These are phyloP conservation scores for Phanerodontia chrysosporium DNA, from an alignment of 768 basidiomycete genomes.

Conservation along the genomic window DNA sequence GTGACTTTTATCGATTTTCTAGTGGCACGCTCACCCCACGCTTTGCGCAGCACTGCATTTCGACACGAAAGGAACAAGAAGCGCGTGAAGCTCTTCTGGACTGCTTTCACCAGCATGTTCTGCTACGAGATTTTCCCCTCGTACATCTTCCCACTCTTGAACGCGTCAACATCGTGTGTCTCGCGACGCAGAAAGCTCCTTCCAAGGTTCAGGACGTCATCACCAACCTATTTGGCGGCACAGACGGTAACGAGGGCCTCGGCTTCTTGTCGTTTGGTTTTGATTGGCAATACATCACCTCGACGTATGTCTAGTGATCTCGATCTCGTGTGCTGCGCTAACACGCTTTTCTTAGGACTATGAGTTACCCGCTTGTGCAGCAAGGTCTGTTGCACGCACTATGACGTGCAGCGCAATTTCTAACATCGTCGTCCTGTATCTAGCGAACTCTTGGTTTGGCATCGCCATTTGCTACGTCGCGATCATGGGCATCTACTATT, in stretches of 20 bases:
- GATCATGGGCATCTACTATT: constrained; percentile 56
- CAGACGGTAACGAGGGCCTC: constrained; percentile 63
- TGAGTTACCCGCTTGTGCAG: constrained; percentile 51
- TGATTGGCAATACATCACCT: constrained; percentile 66
- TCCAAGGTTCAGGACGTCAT: constrained; percentile 42
- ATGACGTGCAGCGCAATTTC: not conserved
- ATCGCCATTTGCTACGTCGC: constrained; percentile 47
- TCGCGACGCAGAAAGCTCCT: constrained; percentile 48
- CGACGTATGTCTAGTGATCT: constrained; percentile 21
- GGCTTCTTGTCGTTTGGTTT: constrained; percentile 59
- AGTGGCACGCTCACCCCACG: constrained; percentile 22
- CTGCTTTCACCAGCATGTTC: constrained; percentile 48
- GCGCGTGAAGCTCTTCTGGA: constrained; percentile 51
- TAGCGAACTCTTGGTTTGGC: constrained; percentile 58
- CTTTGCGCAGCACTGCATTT: constrained; percentile 44
- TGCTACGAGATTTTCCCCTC: constrained; percentile 49
- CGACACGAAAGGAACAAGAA: constrained; percentile 39
- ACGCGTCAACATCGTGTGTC: constrained; percentile 56
- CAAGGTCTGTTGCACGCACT: constrained; percentile 36
- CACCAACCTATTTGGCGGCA: constrained; percentile 65
- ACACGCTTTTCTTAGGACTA: constrained; percentile 22
- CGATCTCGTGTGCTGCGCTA: not conserved
- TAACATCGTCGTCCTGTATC: not conserved
- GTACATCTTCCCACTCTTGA: constrained; percentile 61
- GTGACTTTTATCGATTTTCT: not conserved